Base-by-base conservation (phyloP, 441 rosid genomes). In the Syzygium syzygioides region DNA sequence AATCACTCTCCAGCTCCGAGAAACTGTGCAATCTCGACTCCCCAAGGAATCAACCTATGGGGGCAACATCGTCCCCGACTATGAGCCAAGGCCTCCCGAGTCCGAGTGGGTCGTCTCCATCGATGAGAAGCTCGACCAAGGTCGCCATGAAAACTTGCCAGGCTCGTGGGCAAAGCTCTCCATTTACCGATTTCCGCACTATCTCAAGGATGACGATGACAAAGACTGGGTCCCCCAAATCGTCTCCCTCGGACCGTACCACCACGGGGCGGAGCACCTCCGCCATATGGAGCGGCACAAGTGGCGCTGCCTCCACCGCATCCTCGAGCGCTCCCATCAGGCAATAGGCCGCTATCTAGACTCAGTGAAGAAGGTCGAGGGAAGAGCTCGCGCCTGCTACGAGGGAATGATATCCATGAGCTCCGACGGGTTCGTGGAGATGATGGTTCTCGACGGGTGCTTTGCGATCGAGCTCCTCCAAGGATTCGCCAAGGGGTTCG, bases 381-480 rank as follows among this genome's bases (percentile, higher is more conserved):
- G 1, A 0, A 41, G 1, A 41, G 45, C 7, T 41, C 45, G 64
- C 13, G 53, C 53, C 53, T 50, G 4, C 53, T 96, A 96, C 30
- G 97, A 94, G 91, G 96, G 98, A 30, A 88, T 89, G 23, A 90
- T 93, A 6, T 25, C 86, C 85, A 92, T 96, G 10, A 93, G 90
- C 85, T 94, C 96, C 91, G 95, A 94, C 55, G 96, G 96, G 9
- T 96, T 97, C 59, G 94, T 92, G 7, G 97, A 96, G 87, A 97
- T 96, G 97, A 93, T 96, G 93, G 98, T 96, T 30, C 96, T 96
- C 76, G 99, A 97, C 89, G 98, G 98, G 41, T 95, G 96, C 91
- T 97, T 97, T 83, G 91, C 92, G 14, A 95, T 97, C 32, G 98
- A 96, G 92, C 94, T 96, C 19, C 94, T 96, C 85, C 91, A 93